Percentiles rank a stretch among this genome's conserved stretches.
Conservation (phyloP, 441 rosid genomes). For the Corymbia calophylla region DNA sequence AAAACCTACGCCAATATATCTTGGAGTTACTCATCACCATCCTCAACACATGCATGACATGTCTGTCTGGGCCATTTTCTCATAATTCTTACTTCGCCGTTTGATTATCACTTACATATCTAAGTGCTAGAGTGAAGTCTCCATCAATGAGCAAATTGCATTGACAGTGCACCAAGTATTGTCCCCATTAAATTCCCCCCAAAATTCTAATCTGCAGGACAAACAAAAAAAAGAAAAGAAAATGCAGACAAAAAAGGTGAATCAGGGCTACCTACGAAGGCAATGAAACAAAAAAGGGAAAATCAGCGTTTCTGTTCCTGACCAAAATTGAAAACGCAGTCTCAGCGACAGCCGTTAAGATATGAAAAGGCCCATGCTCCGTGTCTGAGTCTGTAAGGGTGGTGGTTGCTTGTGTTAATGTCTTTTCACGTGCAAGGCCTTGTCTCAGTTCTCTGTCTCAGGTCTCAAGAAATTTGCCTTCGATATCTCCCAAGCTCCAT, state of each 20-base stretch:
- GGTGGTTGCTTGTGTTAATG: background rate
- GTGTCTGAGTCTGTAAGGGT: background rate
- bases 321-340: background rate
- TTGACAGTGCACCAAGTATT: background rate
- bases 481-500: background rate
- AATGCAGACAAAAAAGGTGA: background rate
- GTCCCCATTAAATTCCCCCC: background rate
- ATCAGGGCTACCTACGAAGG: background rate
- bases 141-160: background rate
- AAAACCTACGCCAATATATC: background rate
- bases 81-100: rapidly evolving
- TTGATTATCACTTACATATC: background rate
- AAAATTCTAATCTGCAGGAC: background rate
- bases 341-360: background rate
- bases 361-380: background rate
- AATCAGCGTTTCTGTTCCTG: background rate
- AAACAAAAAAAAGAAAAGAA: background rate
- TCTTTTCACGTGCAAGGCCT: background rate
- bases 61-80: background rate
- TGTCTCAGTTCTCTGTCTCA: background rate
- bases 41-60: background rate
- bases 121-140: background rate
- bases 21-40: background rate
- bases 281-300: background rate
- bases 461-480: background rate